Evolutionary conservation across 2,329 filamentous ascomycete genomes (phyloP).

Genomic region (Kalmusia sp.): DNA sequence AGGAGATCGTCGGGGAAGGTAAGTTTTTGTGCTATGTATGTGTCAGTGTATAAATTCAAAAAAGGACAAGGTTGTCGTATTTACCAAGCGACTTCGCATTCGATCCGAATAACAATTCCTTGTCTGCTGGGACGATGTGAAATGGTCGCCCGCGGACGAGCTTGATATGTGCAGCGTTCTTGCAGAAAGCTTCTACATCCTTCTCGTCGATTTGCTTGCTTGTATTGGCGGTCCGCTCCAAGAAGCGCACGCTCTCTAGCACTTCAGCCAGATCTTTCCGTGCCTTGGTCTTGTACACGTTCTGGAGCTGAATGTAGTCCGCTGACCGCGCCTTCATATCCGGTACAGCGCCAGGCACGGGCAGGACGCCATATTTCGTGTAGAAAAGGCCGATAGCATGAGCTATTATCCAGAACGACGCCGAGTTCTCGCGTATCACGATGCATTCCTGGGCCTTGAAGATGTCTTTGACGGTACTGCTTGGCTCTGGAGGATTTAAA

Average conservation of each 20-base stretch:
- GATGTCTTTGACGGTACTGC: constrained; percentile 75
- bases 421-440: constrained; percentile 54
- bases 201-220: constrained; percentile 63
- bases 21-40: constrained; percentile 43
- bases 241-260: constrained; percentile 65
- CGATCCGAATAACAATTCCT: constrained; percentile 52
- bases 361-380: constrained; percentile 73
- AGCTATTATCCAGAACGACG: constrained; percentile 89
- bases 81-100: constrained; percentile 62
- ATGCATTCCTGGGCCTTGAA: constrained; percentile 73
- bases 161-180: constrained; percentile 91
- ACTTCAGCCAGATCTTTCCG: constrained; percentile 80
- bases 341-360: constrained; percentile 84
- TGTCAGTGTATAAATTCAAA: constrained; percentile 10
- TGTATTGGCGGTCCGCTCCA: constrained; percentile 61
- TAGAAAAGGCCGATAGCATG: constrained; percentile 81
- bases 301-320: constrained; percentile 89
- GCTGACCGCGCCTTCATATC: constrained; percentile 97
- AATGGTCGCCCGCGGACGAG: constrained; percentile 73
- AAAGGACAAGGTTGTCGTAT: constrained; percentile 21
- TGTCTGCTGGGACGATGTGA: constrained; percentile 54
- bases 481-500: constrained; percentile 72
- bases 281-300: constrained; percentile 90
- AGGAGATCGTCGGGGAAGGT: constrained; percentile 55
- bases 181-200: constrained; percentile 92